Percentiles rank a stretch among this genome's conserved stretches.
phyloP scores from a whole-genome alignment of 805 yeast genomes.

The Candida bentonensis region DNA sequence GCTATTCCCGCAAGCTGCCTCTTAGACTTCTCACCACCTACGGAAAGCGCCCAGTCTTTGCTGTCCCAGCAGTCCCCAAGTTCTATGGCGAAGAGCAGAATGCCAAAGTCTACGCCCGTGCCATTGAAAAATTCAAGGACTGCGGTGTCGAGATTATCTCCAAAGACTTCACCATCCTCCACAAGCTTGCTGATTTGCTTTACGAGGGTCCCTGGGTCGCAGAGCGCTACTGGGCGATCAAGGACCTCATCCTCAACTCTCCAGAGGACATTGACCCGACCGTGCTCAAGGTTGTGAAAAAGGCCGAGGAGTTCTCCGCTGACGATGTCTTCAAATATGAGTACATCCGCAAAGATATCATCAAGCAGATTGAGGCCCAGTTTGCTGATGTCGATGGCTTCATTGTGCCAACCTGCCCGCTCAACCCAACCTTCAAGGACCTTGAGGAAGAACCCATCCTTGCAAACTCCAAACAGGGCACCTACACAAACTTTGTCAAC shows the following conservation, averaged over 20 bases:
- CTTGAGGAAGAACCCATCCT: slow-evolving; percentile 64
- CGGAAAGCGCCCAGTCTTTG: slow-evolving; percentile 48
- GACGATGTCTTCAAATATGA: slow-evolving; percentile 75
- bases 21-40: slow-evolving; percentile 46
- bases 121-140: slow-evolving; percentile 39
- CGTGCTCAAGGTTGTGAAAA: slow-evolving; percentile 57
- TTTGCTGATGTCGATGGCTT: slow-evolving; percentile 57
- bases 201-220: slow-evolving; percentile 99
- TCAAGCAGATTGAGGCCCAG: slow-evolving; percentile 44
- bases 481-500: slow-evolving; percentile 96
- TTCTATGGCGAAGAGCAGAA: slow-evolving; percentile 80
- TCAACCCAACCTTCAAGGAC: slow-evolving; percentile 70
- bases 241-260: slow-evolving; percentile 55
- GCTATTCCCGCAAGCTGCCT: slow-evolving; percentile 70
- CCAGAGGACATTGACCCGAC: slow-evolving; percentile 74
- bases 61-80: slow-evolving; percentile 55
- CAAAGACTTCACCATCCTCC: slow-evolving; percentile 59
- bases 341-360: slow-evolving; percentile 69
- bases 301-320: slow-evolving; percentile 69
- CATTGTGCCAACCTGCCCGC: slow-evolving; percentile 87
- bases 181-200: slow-evolving; percentile 71
- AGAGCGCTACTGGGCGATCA: slow-evolving; percentile 77
- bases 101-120: slow-evolving; percentile 48
- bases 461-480: slow-evolving; percentile 85
- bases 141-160: slow-evolving; percentile 47